These are phyloP conservation scores for Brassica nigra DNA, from an alignment of 345 rosid species.

Conservation along the genomic window DNA sequence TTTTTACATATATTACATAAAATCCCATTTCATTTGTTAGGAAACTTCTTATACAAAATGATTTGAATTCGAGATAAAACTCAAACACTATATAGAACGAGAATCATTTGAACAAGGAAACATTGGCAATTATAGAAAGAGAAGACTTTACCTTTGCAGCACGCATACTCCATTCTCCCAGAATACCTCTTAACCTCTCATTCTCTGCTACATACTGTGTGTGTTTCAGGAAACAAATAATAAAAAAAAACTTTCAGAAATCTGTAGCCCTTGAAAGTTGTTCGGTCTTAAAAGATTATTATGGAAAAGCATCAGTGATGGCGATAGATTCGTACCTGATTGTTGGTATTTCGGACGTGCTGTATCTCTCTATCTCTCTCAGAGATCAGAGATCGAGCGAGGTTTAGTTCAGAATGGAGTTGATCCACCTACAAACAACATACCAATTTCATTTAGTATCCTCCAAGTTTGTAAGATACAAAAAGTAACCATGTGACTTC, in stretches of 20 bases:
- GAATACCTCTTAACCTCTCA: slow-evolving; percentile 90
- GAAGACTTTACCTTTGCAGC: slow-evolving; percentile 77
- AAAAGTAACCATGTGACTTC: neutral
- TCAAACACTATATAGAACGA: neutral
- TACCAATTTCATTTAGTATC: neutral
- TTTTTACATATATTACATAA: neutral
- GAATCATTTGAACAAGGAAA: neutral
- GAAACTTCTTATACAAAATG: neutral
- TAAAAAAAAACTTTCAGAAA: neutral
- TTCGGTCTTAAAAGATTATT: neutral
- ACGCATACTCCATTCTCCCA: slow-evolving; percentile 93
- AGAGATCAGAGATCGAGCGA: slow-evolving; percentile 85
- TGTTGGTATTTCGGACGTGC: slow-evolving; percentile 71
- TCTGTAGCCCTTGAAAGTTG: slow-evolving; percentile 5
- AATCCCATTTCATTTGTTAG: neutral
- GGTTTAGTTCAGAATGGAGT: slow-evolving; percentile 83
- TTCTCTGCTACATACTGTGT: slow-evolving; percentile 78
- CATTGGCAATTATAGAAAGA: neutral
- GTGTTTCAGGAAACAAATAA: slow-evolving; percentile 37
- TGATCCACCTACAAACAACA: slow-evolving; percentile 78
- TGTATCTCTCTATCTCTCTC: slow-evolving; percentile 91
- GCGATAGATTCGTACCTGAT: slow-evolving; percentile 55
- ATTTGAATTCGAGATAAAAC: neutral
- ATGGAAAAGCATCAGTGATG: neutral
- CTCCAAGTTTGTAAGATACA: neutral